Base-by-base conservation (phyloP, 192 early-diverging fungal species). In the Podila verticillata region DNA sequence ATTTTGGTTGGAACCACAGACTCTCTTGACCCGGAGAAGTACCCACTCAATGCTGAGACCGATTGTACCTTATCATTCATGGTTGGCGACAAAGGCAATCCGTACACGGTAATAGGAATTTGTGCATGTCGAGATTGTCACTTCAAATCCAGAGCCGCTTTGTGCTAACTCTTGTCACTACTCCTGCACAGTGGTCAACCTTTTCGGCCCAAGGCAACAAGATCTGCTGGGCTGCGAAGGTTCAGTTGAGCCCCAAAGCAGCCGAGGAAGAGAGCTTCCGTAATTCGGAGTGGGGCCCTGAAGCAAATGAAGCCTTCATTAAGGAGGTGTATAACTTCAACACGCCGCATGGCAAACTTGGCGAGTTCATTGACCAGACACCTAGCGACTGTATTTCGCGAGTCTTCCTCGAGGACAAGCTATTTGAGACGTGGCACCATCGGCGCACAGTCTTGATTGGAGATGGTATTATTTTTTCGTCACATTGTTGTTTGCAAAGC, bases 381-480 rank as follows among this genome's bases (percentile, higher is more conserved):
- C 58, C 72, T 1, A 35, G 8, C 5, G 48, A 51, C 17, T 9
- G n/a, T 15, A 30, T 73, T 12, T 73, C 72, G 15, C 47, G 48
- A 3, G 57, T 73, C 1, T 65, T 61, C 15, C 58, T 73, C 0
- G 64, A 73, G 31, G 48, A 73, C 3, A 73, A 66, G 13, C 5
- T 73, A 15, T 66, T 73, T 29, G 34, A 62, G 5, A 73, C 72
- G 4, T 73, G 72, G 72, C 6, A 49, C 32, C 47, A 66, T 61
- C 63, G 72, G 19, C 63, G 64, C 3, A 66, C 65, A 30, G 72
- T 61, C 5, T 64, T 73, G 8, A 73, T 73, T 61, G 72, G 64
- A 20, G 72, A 73, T 60, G 72, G 64, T 73, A 73, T 34, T 34
- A 5, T 34, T 34, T 34, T 34, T 34, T 34, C 6, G 32, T n/a